Percentiles rank a stretch among this genome's conserved stretches.
Conservation (phyloP, 2,329 filamentous ascomycete species). For the Fusarium papillatum region DNA sequence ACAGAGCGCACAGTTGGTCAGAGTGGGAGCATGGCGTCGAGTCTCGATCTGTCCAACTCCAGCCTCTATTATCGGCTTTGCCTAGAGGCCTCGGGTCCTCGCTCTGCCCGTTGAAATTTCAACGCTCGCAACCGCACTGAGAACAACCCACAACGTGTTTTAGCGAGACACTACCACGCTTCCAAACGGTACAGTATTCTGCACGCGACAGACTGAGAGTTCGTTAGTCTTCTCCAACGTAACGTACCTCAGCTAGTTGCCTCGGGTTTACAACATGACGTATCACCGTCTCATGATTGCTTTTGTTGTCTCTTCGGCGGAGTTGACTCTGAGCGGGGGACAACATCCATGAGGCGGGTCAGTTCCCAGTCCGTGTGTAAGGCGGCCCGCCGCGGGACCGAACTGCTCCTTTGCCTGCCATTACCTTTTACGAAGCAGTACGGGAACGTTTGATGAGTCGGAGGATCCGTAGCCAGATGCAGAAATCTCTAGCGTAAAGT, state of each 20-base stretch:
- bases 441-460: conserved; percentile 3
- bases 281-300: conserved; percentile 22
- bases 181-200: background rate
- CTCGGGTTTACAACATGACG: conserved; percentile 26
- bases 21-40: conserved; percentile 34
- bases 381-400: conserved; percentile 31
- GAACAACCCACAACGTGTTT: conserved; percentile 9
- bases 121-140: conserved; percentile 10
- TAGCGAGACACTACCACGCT: conserved; percentile 11
- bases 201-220: background rate
- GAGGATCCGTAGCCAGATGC: conserved; percentile 8
- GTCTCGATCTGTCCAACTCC: conserved; percentile 19
- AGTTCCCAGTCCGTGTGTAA: conserved; percentile 19
- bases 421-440: conserved; percentile 9
- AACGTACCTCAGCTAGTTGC: conserved; percentile 3
- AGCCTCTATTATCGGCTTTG: conserved; percentile 2
- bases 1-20: background rate
- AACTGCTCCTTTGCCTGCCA: conserved; percentile 11
- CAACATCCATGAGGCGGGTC: conserved; percentile 13
- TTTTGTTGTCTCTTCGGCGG: conserved; percentile 40
- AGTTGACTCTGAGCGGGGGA: conserved; percentile 9
- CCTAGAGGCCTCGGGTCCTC: background rate
- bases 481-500: conserved; percentile 16
- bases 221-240: background rate
- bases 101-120: conserved; percentile 1